phyloP scores from a whole-genome alignment of 768 basidiomycete genomes.

The Rhodotorula kratochvilovae region DNA sequence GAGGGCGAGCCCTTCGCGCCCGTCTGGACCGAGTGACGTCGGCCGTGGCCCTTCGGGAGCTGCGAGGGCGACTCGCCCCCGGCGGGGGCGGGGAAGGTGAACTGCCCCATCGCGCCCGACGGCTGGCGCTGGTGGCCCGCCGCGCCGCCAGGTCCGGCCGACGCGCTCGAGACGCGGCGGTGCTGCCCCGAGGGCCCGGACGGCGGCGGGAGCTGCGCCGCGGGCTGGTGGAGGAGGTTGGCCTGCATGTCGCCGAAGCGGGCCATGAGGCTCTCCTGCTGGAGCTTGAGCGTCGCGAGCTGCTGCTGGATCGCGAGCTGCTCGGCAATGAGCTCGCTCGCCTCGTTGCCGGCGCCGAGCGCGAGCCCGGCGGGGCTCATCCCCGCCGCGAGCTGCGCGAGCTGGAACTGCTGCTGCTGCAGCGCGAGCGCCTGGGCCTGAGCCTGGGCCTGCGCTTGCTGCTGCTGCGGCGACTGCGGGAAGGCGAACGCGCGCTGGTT shows the following conservation, averaged over 20 bases:
- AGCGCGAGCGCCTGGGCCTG: conserved; percentile 21
- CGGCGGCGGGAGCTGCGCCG: neutral
- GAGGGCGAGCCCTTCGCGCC: conserved; percentile 33
- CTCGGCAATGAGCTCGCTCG: conserved; percentile 79
- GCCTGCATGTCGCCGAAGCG: conserved; percentile 81
- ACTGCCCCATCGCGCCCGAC: conserved; percentile 35
- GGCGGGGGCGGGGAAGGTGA: conserved; percentile 10
- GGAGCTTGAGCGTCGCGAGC: conserved; percentile 82
- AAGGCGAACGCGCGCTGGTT: neutral
- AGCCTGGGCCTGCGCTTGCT: conserved; percentile 1
- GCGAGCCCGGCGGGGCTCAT: conserved; percentile 4
- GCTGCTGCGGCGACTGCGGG: neutral
- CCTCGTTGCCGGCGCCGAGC: conserved; percentile 3
- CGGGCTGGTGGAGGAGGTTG: conserved; percentile 17
- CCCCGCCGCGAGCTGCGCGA: conserved; percentile 51
- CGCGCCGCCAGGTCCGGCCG: neutral
- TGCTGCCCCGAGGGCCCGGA: neutral
- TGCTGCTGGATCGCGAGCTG: conserved; percentile 90
- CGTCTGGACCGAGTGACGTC: conserved; percentile 78
- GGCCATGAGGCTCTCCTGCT: conserved; percentile 82
- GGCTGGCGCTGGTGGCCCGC: conserved; percentile 9
- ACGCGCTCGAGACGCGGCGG: conserved; percentile 1
- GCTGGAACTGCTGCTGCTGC: conserved; percentile 48
- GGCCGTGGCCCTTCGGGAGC: conserved; percentile 56
- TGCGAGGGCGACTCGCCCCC: neutral